Conservation (phyloP, 306 rosid genomes). For the Sophora flavescens region DNA sequence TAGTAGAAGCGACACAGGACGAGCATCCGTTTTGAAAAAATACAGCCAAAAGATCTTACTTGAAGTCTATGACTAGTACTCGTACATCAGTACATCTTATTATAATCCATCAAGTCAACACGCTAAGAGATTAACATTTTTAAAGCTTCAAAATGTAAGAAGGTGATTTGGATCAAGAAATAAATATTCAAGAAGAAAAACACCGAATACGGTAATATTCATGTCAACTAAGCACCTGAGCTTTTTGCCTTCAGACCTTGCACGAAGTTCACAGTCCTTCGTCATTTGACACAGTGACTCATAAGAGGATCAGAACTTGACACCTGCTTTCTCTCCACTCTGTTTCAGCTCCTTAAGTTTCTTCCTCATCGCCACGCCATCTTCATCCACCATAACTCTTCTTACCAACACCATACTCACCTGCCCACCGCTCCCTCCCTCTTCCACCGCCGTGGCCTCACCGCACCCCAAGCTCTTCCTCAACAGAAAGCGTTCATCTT, state of each 20-base stretch:
- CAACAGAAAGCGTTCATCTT: conserved; percentile 59
- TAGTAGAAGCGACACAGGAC: too few relatives aligned
- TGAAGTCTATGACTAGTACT: too few relatives aligned
- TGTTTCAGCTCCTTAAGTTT: conserved; percentile 43
- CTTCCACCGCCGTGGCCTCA: conserved; percentile 36
- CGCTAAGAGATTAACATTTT: too few relatives aligned
- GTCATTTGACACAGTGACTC: conserved; percentile 39
- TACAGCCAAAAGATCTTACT: too few relatives aligned
- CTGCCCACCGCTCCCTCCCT: conserved; percentile 45
- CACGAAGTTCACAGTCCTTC: not conserved
- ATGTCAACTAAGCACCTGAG: not conserved
- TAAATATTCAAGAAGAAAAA: not conserved
- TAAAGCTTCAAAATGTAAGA: too few relatives aligned
- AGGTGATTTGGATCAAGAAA: not conserved
- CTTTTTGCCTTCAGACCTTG: not conserved
- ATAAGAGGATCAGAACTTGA: conserved; percentile 49
- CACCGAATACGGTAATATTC: too few relatives aligned
- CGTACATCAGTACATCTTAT: too few relatives aligned
- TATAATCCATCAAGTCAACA: too few relatives aligned
- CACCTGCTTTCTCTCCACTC: conserved; percentile 50
- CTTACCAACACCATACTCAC: conserved; percentile 54
- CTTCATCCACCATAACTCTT: conserved; percentile 56
- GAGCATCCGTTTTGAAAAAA: too few relatives aligned
- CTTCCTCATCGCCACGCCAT: conserved; percentile 29
- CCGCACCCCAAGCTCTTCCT: conserved; percentile 58